Evolutionary conservation across 2,329 filamentous ascomycete genomes (phyloP), one percentile per base, ranked within the genome.

Genomic region (Byssothecium circinans): DNA sequence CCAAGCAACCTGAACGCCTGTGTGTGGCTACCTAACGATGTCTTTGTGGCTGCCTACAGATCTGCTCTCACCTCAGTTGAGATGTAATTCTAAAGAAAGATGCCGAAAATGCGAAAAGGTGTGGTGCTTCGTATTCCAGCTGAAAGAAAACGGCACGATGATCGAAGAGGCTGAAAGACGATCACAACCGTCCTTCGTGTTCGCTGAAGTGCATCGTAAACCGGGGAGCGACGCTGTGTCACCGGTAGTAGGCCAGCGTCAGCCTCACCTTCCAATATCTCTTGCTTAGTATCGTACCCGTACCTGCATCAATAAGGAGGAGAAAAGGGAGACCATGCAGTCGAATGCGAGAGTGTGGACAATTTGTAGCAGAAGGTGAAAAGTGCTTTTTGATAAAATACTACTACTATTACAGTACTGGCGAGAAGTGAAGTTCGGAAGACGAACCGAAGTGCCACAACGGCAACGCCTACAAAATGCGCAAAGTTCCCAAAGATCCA

Each of bases 91-190:
- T 14, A 32, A 32, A 32, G 10, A 32, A 32, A 32, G 29, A 32
- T 32, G 6, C 14, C 5, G 14, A 4, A 32, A 33, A 33, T 41
- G 39, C 39, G n/a, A 23, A 41, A 6, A 41, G 17, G 12, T n/a
- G 15, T n/a, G 15, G 4, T 23, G 17, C 11, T 22, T 22, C 37
- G 40, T 42, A 32, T 5, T 33, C 40, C 4, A 30, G 22, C 23
- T 41, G 39, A 35, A 36, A n/a, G 8, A 14, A 33, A 42, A 42
- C 15, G 20, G 18, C 2, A 18, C 22, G 32, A 12, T 25, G 32
- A 35, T 15, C 32, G 45, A 29, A 39, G 43, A 50, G 47, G 47
- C 37, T 50, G 42, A 35, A 36, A n/a, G 38, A 33, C 18, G 32
- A 42, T 32, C n/a, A 19, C 19, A 32, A 23, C 27, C 32, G 42